Evolutionary conservation across 2,329 filamentous ascomycete species (phyloP).

Genomic region (Pyrenophora graminea): DNA sequence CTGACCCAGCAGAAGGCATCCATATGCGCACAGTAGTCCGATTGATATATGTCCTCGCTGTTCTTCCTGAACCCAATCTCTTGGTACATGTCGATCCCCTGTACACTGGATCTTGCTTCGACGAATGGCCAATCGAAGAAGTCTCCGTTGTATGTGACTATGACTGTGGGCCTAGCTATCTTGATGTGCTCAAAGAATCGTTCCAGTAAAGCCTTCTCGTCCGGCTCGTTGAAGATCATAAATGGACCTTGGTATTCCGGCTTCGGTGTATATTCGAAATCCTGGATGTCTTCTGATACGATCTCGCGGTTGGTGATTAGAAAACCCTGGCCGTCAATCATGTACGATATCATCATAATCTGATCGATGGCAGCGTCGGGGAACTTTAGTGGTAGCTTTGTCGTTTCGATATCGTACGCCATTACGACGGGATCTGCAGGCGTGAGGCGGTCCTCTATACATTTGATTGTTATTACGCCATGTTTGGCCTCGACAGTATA

Average conservation of each 20-base stretch:
- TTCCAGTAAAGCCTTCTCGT: slow-evolving; percentile 86
- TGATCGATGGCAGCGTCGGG: slow-evolving; percentile 93
- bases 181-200: slow-evolving; percentile 96
- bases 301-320: slow-evolving; percentile 98
- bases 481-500: slow-evolving; percentile 95
- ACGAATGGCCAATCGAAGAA: slow-evolving; percentile 99
- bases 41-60: slow-evolving; percentile 93
- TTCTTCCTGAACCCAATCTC: slow-evolving; percentile 98
- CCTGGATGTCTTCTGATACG: slow-evolving; percentile 93
- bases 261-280: slow-evolving; percentile 98
- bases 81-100: slow-evolving; percentile 98
- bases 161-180: slow-evolving; percentile 90
- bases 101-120: slow-evolving; percentile 86
- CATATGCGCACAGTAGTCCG: slow-evolving; percentile 96
- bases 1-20: slow-evolving; percentile 99
- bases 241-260: slow-evolving; percentile 95
- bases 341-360: slow-evolving; percentile 99
- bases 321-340: slow-evolving; percentile 98
- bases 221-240: slow-evolving; percentile 96
- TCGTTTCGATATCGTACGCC: slow-evolving; percentile 99
- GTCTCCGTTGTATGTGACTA: slow-evolving; percentile 99
- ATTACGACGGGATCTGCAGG: slow-evolving; percentile 96
- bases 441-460: slow-evolving; percentile 83
- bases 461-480: slow-evolving; percentile 78
- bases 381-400: slow-evolving; percentile 93